Evolutionary conservation across 306 rosid species (phyloP).

Genomic region (Pachyrhizus erosus): DNA sequence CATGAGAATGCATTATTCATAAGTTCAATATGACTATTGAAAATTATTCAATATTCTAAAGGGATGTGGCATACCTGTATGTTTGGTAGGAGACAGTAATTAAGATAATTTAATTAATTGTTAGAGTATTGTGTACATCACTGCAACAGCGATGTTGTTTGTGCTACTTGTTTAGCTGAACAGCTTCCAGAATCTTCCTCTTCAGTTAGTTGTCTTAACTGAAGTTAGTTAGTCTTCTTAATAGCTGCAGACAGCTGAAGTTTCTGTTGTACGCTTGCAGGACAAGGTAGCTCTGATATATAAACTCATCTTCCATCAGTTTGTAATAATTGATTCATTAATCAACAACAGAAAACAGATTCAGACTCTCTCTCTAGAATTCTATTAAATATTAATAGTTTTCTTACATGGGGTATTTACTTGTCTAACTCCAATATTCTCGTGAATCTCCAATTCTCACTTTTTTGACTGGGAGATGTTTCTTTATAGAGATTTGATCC

Average conservation of each 20-base stretch:
- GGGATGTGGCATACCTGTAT: too few relatives aligned
- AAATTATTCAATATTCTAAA: too few relatives aligned
- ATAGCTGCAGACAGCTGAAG: background rate
- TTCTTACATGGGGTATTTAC: background rate
- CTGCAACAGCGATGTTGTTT: too few relatives aligned
- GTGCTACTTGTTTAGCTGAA: too few relatives aligned
- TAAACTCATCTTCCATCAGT: background rate
- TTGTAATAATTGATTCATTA: background rate
- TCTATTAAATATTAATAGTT: background rate
- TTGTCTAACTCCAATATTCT: constrained; percentile 1
- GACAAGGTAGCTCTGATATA: background rate
- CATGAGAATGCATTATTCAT: too few relatives aligned
- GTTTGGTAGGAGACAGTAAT: too few relatives aligned
- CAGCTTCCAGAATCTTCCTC: too few relatives aligned
- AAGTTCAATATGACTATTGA: too few relatives aligned
- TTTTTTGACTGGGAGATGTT: background rate
- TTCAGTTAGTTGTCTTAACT: background rate
- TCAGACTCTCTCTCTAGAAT: background rate
- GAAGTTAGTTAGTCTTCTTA: background rate
- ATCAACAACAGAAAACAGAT: background rate
- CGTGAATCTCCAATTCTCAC: constrained; percentile 7
- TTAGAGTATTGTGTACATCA: too few relatives aligned
- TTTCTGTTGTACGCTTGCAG: background rate
- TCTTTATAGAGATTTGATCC: background rate
- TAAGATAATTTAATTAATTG: too few relatives aligned